A percentile compares a stretch with the other conserved stretches of the same genome.
Evolutionary conservation across 2,329 filamentous ascomycete species (phyloP).

Genomic region (Cytospora mali): DNA sequence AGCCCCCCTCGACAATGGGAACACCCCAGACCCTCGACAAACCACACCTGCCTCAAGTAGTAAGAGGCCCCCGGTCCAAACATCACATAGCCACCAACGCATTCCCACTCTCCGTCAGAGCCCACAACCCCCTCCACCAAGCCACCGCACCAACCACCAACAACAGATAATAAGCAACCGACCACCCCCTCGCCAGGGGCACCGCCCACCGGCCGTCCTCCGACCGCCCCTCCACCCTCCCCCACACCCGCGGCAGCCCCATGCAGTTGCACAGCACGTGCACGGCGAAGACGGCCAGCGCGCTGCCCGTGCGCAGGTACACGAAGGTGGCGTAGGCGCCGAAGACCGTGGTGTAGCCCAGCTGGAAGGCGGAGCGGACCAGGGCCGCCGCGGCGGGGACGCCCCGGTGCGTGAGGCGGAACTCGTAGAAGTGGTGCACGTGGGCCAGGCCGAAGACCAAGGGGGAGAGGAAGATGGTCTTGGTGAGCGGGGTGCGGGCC

Average conservation of each 20-base stretch:
- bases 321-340: conserved; percentile 90
- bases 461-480: conserved; percentile 79
- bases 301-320: conserved; percentile 80
- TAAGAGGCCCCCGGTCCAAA: too few relatives aligned
- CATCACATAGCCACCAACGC: conserved; percentile 45
- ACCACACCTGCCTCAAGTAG: too few relatives aligned
- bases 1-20: too few relatives aligned
- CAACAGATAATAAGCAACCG: conserved; percentile 75
- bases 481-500: conserved; percentile 57
- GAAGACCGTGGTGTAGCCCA: conserved; percentile 89
- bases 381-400: conserved; percentile 65
- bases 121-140: conserved; percentile 74
- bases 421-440: conserved; percentile 95
- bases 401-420: conserved; percentile 76
- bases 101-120: conserved; percentile 66
- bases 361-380: conserved; percentile 76
- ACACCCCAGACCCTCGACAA: neutral
- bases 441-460: conserved; percentile 93
- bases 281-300: conserved; percentile 73
- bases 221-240: conserved; percentile 61
- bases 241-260: conserved; percentile 86
- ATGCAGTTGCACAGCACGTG: conserved; percentile 93
- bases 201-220: conserved; percentile 31
- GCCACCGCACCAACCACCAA: conserved; percentile 70
- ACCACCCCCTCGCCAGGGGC: conserved; percentile 55